These are phyloP conservation scores for Cadophora sp. DNA, from an alignment of 2,329 filamentous ascomycete species.

Conservation along the genomic window DNA sequence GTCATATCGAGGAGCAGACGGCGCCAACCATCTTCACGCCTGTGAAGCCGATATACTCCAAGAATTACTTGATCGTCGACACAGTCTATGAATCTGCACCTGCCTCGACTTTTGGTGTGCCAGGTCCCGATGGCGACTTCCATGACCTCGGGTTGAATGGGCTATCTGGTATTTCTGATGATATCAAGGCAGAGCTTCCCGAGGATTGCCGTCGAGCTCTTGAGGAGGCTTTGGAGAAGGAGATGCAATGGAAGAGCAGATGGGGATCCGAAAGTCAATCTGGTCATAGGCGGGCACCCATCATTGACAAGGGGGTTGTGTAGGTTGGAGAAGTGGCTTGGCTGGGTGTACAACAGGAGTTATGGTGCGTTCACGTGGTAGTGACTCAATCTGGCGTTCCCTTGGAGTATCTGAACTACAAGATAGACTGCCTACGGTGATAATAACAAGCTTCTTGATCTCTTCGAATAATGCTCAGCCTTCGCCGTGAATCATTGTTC, in stretches of 20 bases:
- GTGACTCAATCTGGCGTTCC: conserved; percentile 22
- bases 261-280: conserved; percentile 75
- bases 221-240: conserved; percentile 67
- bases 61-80: conserved; percentile 69
- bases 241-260: conserved; percentile 73
- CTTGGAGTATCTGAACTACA: not conserved
- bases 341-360: conserved; percentile 13
- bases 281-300: conserved; percentile 57
- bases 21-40: conserved; percentile 55
- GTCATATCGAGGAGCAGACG: conserved; percentile 27
- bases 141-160: conserved; percentile 59
- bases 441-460: not conserved
- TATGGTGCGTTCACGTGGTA: conserved; percentile 6
- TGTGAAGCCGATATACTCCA: conserved; percentile 63
- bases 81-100: conserved; percentile 64
- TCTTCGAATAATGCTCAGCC: not conserved
- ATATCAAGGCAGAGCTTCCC: conserved; percentile 71
- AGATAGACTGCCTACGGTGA: conserved; percentile 10
- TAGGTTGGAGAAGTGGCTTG: not conserved
- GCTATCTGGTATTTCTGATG: conserved; percentile 67
- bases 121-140: conserved; percentile 61
- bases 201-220: conserved; percentile 77
- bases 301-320: conserved; percentile 64
- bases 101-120: conserved; percentile 59
- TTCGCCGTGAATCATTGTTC: conserved; percentile 5